Conservation (phyloP, 202 grass and related monocot genomes). For the Eragrostis tef region DNA sequence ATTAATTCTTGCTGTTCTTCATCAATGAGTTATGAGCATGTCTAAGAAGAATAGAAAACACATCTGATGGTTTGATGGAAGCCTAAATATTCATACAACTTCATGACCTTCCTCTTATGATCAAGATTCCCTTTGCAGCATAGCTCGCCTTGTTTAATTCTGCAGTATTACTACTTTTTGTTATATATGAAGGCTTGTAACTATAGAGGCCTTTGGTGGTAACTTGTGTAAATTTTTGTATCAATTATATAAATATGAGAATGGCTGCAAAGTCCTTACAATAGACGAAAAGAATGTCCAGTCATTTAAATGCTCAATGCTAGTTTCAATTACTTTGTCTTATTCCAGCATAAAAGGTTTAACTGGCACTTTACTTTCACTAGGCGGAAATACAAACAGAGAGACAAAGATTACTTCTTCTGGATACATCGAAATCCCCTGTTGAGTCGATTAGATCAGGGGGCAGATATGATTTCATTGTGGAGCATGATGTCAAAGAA, state of each 20-base stretch:
- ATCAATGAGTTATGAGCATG: not conserved
- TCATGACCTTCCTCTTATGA: not conserved
- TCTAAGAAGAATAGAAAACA: not conserved
- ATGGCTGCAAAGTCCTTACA: not conserved
- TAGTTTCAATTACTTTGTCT: slow-evolving; percentile 36
- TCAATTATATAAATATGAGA: not conserved
- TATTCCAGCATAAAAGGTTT: slow-evolving; percentile 39
- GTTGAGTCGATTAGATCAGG: slow-evolving; percentile 94
- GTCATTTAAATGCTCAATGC: slow-evolving; percentile 19
- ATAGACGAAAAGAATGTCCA: not conserved
- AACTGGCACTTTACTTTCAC: slow-evolving; percentile 43
- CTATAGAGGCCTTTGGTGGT: slow-evolving; percentile 1
- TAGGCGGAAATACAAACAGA: slow-evolving; percentile 99
- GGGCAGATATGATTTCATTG: slow-evolving; percentile 97
- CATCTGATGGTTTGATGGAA: not conserved
- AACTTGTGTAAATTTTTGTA: not conserved
- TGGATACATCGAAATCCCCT: slow-evolving; percentile 89
- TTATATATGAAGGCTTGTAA: not conserved
- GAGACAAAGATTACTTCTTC: slow-evolving; percentile 81
- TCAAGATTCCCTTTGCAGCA: not conserved
- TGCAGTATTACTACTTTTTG: not conserved
- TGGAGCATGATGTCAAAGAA: slow-evolving; percentile 99
- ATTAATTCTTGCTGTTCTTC: not conserved
- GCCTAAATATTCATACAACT: not conserved
- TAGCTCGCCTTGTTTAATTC: not conserved